phyloP scores from a whole-genome alignment of 495 filamentous ascomycete species.

The Podospora anserina region DNA sequence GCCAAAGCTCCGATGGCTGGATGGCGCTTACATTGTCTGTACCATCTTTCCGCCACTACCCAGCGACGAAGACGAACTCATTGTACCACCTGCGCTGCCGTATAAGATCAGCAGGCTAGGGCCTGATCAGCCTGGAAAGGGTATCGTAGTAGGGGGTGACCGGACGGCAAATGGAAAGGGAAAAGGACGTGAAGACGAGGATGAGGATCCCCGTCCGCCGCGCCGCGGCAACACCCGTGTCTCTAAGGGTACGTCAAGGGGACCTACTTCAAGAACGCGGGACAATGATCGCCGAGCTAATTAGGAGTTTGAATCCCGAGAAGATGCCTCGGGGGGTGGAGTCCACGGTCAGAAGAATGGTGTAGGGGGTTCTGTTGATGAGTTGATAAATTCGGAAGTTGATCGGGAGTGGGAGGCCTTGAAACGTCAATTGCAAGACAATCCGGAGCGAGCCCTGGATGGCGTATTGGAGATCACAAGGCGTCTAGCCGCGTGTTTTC shows the following conservation, averaged over 20 bases:
- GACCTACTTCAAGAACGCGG: background rate
- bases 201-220: background rate
- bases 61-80: constrained; percentile 57
- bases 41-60: constrained; percentile 65
- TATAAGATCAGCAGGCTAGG: constrained; percentile 33
- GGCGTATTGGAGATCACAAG: too few relatives aligned
- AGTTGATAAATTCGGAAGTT: too few relatives aligned
- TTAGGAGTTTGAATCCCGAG: background rate
- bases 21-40: constrained; percentile 83
- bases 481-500: too few relatives aligned
- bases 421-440: too few relatives aligned
- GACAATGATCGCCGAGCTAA: background rate
- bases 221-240: background rate
- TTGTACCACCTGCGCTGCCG: constrained; percentile 56
- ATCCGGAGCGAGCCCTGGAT: too few relatives aligned
- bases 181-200: background rate
- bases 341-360: too few relatives aligned
- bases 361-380: too few relatives aligned
- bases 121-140: background rate
- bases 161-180: too few relatives aligned
- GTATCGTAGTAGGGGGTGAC: background rate
- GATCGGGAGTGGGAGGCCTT: too few relatives aligned
- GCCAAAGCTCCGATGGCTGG: constrained; percentile 71
- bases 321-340: background rate
- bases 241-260: background rate